A percentile compares a stretch with the other conserved stretches of the same genome.
Conservation (phyloP, 176 grass and related monocot species). For the Guadua angustifolia region DNA sequence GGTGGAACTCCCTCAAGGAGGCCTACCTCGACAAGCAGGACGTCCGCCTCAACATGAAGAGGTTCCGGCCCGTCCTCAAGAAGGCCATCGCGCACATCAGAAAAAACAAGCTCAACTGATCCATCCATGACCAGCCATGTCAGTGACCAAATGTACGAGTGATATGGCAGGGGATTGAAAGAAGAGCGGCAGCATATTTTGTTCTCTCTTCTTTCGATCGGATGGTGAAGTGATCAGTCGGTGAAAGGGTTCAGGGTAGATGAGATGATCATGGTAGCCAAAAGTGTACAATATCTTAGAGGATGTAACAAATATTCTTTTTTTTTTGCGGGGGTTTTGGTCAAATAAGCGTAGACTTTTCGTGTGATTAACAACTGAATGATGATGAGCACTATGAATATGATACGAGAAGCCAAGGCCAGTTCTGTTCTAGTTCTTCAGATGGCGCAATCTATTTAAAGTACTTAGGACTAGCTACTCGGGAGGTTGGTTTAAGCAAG, state of each 20-base stretch:
- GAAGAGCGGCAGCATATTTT: constrained; percentile 1
- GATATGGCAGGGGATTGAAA: constrained; percentile 21
- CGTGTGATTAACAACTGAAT: too few species aligned
- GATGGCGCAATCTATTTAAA: not conserved
- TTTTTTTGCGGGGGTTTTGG: not conserved
- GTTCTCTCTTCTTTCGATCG: not conserved
- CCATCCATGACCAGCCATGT: not conserved
- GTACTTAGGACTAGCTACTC: too few species aligned
- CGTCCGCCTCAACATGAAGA: constrained; percentile 68
- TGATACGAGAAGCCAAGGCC: too few species aligned
- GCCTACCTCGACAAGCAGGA: constrained; percentile 83
- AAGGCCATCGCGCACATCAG: constrained; percentile 57
- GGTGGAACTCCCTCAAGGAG: constrained; percentile 55
- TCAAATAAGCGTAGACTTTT: not conserved
- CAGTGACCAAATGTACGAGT: constrained; percentile 27
- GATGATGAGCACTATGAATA: too few species aligned
- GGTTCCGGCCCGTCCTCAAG: constrained; percentile 59
- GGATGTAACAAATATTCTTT: too few species aligned
- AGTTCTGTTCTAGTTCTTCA: not conserved
- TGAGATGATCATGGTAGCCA: not conserved
- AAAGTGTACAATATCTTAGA: not conserved
- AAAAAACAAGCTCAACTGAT: constrained; percentile 29
- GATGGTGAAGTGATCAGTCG: not conserved
- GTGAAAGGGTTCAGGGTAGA: not conserved
- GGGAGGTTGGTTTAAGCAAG: not conserved